These are phyloP conservation scores for Bruguiera parviflora DNA, from an alignment of 345 rosid species.

Conservation along the genomic window DNA sequence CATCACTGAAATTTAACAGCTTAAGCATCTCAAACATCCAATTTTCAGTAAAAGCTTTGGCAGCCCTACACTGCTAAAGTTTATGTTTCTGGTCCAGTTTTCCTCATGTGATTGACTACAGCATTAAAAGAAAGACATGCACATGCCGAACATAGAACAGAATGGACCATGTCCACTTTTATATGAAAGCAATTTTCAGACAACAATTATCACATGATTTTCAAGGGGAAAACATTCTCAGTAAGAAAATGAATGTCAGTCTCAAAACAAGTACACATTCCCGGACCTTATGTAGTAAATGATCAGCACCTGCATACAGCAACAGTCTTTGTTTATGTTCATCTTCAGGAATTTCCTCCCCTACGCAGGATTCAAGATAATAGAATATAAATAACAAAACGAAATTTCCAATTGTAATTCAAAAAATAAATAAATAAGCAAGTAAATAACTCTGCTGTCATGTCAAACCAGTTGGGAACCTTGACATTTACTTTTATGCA, in stretches of 20 bases:
- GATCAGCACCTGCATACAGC: constrained; percentile 65
- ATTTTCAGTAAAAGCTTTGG: no score
- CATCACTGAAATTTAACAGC: no score
- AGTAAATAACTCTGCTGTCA: neutral
- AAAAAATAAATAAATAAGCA: neutral
- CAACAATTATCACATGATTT: neutral
- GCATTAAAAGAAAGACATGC: neutral
- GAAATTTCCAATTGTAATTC: neutral
- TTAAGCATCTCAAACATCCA: no score
- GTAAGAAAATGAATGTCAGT: neutral
- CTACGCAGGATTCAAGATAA: constrained; percentile 33
- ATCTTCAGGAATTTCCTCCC: constrained; percentile 63
- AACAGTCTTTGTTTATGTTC: constrained; percentile 46
- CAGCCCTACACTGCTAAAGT: no score
- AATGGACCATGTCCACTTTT: neutral
- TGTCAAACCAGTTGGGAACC: neutral
- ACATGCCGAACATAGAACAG: neutral
- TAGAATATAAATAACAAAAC: no score
- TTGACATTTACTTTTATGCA: no score
- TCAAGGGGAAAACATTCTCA: neutral
- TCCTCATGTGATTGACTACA: neutral
- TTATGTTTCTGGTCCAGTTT: no score
- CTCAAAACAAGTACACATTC: constrained; percentile 4
- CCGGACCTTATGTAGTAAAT: constrained; percentile 75
- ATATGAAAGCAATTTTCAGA: neutral